Conservation (phyloP, 768 basidiomycete genomes). For the Tylopilus felleus region DNA sequence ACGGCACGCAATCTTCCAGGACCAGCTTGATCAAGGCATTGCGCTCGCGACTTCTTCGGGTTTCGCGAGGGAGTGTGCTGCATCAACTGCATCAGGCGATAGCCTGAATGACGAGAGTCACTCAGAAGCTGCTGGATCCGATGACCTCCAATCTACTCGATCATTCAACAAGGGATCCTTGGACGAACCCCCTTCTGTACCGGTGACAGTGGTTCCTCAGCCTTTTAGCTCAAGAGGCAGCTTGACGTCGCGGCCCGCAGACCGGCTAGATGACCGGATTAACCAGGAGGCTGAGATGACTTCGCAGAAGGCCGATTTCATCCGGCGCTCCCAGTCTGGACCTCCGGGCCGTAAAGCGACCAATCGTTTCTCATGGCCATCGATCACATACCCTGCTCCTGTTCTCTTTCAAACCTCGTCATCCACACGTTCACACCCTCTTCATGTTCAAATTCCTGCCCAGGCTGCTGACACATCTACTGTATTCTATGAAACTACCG, state of each 20-base stretch:
- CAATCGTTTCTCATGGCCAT: conserved; percentile 40
- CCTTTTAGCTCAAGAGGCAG: conserved; percentile 26
- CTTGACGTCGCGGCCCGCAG: conserved; percentile 13
- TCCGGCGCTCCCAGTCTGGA: conserved; percentile 44
- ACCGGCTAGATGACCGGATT: conserved; percentile 5
- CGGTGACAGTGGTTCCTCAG: conserved; percentile 6
- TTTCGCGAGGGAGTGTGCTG: conserved; percentile 53
- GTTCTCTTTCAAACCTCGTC: conserved; percentile 46
- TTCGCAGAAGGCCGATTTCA: conserved; percentile 37
- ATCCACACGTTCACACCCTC: conserved; percentile 31
- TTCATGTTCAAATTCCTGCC: conserved; percentile 30
- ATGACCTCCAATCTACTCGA: conserved; percentile 65
- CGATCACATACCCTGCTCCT: conserved; percentile 43
- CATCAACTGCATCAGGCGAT: conserved; percentile 53
- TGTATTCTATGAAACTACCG: conserved; percentile 66
- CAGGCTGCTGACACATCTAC: conserved; percentile 43
- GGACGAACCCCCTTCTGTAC: conserved; percentile 12
- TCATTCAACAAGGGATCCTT: conserved; percentile 57
- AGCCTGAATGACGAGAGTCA: conserved; percentile 62
- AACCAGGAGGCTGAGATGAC: conserved; percentile 12
- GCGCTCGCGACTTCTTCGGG: conserved; percentile 66
- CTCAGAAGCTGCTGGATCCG: conserved; percentile 59
- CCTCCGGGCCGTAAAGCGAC: conserved; percentile 34
- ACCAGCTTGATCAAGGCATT: conserved; percentile 60
- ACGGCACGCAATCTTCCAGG: conserved; percentile 66